phyloP scores from a whole-genome alignment of 2,329 filamentous ascomycete genomes.

The Lachnellula arida region DNA sequence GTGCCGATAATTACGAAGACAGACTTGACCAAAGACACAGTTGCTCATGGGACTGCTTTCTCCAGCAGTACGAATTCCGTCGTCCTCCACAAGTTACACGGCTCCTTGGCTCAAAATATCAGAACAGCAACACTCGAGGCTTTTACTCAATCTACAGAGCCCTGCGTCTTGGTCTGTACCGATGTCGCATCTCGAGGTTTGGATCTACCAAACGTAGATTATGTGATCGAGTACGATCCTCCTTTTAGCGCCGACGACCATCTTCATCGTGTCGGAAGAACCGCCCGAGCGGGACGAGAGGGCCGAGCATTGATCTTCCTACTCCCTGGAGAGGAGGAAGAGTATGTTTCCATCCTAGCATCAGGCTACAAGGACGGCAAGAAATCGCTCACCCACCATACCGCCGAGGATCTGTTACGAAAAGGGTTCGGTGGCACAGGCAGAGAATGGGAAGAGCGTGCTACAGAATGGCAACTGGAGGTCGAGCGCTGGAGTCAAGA shows the following conservation, averaged over 20 bases:
- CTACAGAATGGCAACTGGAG: conserved; percentile 64
- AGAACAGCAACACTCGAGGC: conserved; percentile 81
- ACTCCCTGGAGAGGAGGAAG: conserved; percentile 85
- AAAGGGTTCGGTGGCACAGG: conserved; percentile 55
- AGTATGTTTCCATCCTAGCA: conserved; percentile 63
- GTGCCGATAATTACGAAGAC: conserved; percentile 28
- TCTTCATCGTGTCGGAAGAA: conserved; percentile 89
- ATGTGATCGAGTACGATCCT: conserved; percentile 94
- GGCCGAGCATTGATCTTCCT: conserved; percentile 88
- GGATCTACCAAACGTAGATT: conserved; percentile 89
- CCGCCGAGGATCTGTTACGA: conserved; percentile 61
- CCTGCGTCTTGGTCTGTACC: conserved; percentile 84
- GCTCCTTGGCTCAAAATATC: conserved; percentile 81
- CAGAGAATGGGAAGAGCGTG: conserved; percentile 57
- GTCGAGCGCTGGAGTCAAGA: conserved; percentile 62
- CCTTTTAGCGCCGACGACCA: conserved; percentile 92
- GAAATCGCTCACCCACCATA: conserved; percentile 61
- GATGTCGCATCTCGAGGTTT: conserved; percentile 94
- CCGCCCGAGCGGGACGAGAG: conserved; percentile 83
- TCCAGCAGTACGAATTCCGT: conserved; percentile 74
- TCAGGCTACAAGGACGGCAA: conserved; percentile 40
- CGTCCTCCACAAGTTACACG: conserved; percentile 82
- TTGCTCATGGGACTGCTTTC: conserved; percentile 65
- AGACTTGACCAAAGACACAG: conserved; percentile 50
- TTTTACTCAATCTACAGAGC: conserved; percentile 68